phyloP scores from a whole-genome alignment of 495 filamentous ascomycete genomes.

The Daldinia loculata region DNA sequence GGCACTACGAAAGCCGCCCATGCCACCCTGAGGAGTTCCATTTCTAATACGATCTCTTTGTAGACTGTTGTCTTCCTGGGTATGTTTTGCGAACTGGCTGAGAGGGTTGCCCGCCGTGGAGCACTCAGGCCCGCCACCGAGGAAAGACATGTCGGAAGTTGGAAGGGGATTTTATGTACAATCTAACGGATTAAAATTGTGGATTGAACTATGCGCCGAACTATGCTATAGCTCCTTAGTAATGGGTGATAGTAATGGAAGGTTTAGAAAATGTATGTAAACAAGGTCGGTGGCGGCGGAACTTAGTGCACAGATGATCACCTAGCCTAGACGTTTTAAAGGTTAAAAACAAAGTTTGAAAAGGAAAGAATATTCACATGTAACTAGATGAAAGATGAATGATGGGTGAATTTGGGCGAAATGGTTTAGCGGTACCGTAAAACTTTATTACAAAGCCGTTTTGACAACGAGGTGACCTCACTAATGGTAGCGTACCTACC shows the following conservation, averaged over 20 bases:
- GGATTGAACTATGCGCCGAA: background rate
- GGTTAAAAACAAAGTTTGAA: background rate
- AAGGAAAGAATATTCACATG: background rate
- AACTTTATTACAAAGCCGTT: background rate
- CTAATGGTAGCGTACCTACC: no score
- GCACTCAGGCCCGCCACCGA: slow-evolving; percentile 89
- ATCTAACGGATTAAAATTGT: background rate
- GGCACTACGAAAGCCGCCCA: slow-evolving; percentile 56
- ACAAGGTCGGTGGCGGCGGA: slow-evolving; percentile 4
- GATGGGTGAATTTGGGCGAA: background rate
- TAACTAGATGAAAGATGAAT: background rate
- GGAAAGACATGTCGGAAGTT: slow-evolving; percentile 77
- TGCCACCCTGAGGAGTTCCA: slow-evolving; percentile 62
- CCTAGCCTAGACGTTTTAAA: background rate
- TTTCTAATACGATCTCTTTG: slow-evolving; percentile 88
- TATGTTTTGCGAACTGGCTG: slow-evolving; percentile 94
- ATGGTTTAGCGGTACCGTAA: background rate
- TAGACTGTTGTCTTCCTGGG: slow-evolving; percentile 91
- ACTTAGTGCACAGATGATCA: background rate
- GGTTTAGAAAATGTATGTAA: background rate
- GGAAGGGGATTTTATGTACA: background rate
- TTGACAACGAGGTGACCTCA: background rate
- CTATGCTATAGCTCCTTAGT: background rate
- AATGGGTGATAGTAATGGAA: background rate
- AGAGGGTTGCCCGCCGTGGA: slow-evolving; percentile 96